Base-by-base conservation (phyloP, 108 stramenopile genomes). In the Cyclotella choctawhatcheeana region DNA sequence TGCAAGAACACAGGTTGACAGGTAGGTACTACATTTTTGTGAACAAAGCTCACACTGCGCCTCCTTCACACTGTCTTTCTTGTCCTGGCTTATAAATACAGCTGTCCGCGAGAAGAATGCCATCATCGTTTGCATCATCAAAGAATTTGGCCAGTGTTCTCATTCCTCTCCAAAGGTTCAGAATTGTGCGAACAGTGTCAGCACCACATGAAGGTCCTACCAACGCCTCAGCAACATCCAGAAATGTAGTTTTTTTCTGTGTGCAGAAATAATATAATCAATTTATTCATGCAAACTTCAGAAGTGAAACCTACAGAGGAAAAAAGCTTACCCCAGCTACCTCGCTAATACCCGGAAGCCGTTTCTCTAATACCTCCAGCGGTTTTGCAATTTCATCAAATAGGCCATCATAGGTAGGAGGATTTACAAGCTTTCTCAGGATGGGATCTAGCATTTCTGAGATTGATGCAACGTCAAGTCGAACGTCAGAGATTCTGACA, bases 371-470 rank as follows among this genome's bases (percentile, higher is more conserved):
- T 21, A 71, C 35, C 12, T 71, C 56, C 3, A n/a, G n/a, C n/a
- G 76, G 69, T 37, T 18, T 7, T 2, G 40, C 69, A 43, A 77
- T 24, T 33, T 77, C 44, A 30, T 77, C 76, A 69, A 77, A 64
- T 30, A 40, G 47, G 4, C 69, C 76, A 33, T 58, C 37, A 5
- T 58, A 27, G 14, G 69, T 44, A 4, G 25, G 43, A 44, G 24
- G n/a, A n/a, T n/a, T 58, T 25, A 62, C 55, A 27, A 58, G 35
- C 17, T 64, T 72, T 26, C 30, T 29, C 14, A 63, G 61, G 14
- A 62, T 63, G 4, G 44, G 44, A 3, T 33, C 61, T 10, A 72
- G 35, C 52, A 72, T 4, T 5, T 45, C 62, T 17, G 34, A 6
- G 17, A 72, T 64, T 40, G 27, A 27, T 31, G 2, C 31, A 22